Evolutionary conservation across 2,329 filamentous ascomycete genomes (phyloP).

Genomic region (Arthroderma sp.): DNA sequence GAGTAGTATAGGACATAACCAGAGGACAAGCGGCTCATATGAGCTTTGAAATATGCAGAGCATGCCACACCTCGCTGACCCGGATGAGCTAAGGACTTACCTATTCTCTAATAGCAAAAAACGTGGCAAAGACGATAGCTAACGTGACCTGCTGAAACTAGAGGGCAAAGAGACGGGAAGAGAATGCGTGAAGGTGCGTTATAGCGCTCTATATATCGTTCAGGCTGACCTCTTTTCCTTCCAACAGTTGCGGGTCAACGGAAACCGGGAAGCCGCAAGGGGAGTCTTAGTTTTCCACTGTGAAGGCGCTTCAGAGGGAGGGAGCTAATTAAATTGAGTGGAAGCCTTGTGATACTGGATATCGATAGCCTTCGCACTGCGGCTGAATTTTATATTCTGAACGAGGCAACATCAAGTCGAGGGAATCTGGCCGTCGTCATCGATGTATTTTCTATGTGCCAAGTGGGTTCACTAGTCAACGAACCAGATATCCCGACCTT

Average conservation of each 20-base stretch:
- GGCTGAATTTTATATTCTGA: not conserved
- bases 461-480: too few species aligned
- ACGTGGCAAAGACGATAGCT: not conserved
- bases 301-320: not conserved
- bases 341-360: not conserved
- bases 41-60: not conserved
- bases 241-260: not conserved
- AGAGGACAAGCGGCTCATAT: not conserved
- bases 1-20: not conserved
- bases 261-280: not conserved
- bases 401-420: not conserved
- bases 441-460: too few species aligned
- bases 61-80: not conserved
- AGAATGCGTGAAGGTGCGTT: not conserved
- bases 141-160: not conserved
- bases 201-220: not conserved
- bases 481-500: not conserved
- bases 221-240: not conserved
- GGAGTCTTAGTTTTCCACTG: not conserved
- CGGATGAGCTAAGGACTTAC: not conserved
- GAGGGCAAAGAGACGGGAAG: not conserved
- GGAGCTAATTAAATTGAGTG: not conserved
- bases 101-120: not conserved
- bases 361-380: not conserved
- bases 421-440: not conserved